Base-by-base conservation (phyloP, 768 basidiomycete genomes). In the Kockovaella imperatae region DNA sequence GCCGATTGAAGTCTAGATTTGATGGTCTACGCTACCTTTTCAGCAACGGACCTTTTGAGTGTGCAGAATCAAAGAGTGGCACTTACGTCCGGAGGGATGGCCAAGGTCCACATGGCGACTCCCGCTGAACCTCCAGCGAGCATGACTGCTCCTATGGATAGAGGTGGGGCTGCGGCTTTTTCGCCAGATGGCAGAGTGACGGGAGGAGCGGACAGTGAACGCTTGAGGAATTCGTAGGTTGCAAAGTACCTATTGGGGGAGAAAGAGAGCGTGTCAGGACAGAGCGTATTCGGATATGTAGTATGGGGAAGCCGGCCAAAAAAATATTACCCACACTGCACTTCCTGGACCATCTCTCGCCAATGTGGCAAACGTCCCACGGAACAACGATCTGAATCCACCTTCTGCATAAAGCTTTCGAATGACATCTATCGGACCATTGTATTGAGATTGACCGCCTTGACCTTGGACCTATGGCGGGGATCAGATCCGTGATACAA, bases 1-100 rank as follows among this genome's bases (percentile, higher is more conserved):
- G 95, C 93, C 21, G 88, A 89, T 69, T 99, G 95, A 23, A 99
- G 75, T 52, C 93, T 79, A 17, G 90, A 96, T 77, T 99, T 99
- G 58, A 97, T 73, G 25, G 93, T 89, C 91, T 95, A 62, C 13
- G 17, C 34, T 10, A 32, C 18, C 24, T 31, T 10, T 20, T 31
- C 36, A 49, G 38, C 17, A 20, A 4, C 10, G 23, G 2, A 13
- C 3, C n/a, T 20, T 14, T 4, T 2, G 13, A 5, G 25, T 35
- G n/a, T 35, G 30, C 24, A 41, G 32, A 28, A 41, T 6, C 26
- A 3, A 14, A 17, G 0, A 7, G 8, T 21, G n/a, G n/a, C n/a
- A 76, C 85, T 56, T 63, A 89, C 91, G 70, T 99, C 93, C 38
- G 93, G 91, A 40, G 95, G 95, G 58, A 99, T 95, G 21, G 87